phyloP scores from a whole-genome alignment of 441 rosid species.

The Adansonia gregorii region DNA sequence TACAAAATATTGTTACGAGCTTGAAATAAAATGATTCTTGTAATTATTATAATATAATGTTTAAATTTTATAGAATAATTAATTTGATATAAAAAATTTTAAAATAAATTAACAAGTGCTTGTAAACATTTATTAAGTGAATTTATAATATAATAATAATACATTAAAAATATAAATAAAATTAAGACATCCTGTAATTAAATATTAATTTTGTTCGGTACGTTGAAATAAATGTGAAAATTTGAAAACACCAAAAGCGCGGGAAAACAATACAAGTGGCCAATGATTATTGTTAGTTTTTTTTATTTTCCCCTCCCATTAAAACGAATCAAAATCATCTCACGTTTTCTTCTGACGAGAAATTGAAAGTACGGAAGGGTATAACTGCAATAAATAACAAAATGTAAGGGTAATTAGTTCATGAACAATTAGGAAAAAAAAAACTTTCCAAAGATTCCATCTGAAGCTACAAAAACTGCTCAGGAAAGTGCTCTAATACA shows the following conservation, averaged over 20 bases:
- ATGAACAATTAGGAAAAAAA: neutral
- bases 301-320: neutral
- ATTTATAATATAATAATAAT: too few species aligned
- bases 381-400: constrained; percentile 22
- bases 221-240: neutral
- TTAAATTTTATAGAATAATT: too few species aligned
- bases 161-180: too few species aligned
- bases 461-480: constrained; percentile 27
- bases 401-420: neutral
- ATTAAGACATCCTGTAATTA: neutral
- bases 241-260: constrained; percentile 1
- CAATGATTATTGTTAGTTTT: neutral
- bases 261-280: neutral
- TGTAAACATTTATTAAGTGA: too few species aligned
- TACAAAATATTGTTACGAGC: too few species aligned
- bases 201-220: neutral
- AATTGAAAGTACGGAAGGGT: constrained; percentile 21
- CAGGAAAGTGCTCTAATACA: constrained; percentile 24
- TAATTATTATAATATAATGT: too few species aligned
- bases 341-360: constrained; percentile 18
- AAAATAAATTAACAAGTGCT: too few species aligned
- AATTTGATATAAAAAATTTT: too few species aligned
- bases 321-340: neutral
- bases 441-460: constrained; percentile 38
- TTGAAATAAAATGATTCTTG: too few species aligned